phyloP scores from a whole-genome alignment of 2,329 filamentous ascomycete genomes.

The Plectosphaerella plurivora region DNA sequence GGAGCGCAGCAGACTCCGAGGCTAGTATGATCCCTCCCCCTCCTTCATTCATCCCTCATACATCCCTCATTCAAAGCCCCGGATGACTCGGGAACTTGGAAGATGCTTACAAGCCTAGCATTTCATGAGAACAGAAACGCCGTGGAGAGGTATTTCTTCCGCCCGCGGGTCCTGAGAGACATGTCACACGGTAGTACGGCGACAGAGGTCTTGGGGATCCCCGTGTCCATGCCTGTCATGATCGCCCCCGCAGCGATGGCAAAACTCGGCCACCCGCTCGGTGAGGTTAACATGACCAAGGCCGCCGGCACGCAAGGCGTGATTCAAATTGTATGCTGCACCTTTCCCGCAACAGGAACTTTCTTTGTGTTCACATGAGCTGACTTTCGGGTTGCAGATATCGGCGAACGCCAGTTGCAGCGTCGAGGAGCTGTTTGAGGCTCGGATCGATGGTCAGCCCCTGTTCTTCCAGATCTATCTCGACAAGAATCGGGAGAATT shows the following conservation, averaged over 20 bases:
- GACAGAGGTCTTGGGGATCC: slow-evolving; percentile 5
- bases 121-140: slow-evolving; percentile 5
- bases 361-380: neutral
- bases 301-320: slow-evolving; percentile 5
- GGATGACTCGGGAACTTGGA: too few relatives aligned
- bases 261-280: slow-evolving; percentile 12
- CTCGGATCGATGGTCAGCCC: neutral
- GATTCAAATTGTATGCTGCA: slow-evolving; percentile 3
- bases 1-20: slow-evolving; percentile 4
- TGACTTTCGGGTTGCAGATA: neutral
- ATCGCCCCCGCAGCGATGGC: slow-evolving; percentile 13
- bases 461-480: slow-evolving; percentile 3
- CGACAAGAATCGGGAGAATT: neutral
- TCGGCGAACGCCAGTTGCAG: slow-evolving; percentile 5
- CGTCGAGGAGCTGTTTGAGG: neutral
- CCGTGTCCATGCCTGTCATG: slow-evolving; percentile 8
- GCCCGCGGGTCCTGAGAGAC: slow-evolving; percentile 10
- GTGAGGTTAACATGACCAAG: slow-evolving; percentile 9
- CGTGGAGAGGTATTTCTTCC: slow-evolving; percentile 10
- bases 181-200: slow-evolving; percentile 3
- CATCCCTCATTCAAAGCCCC: too few relatives aligned
- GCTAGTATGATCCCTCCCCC: neutral
- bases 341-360: neutral
- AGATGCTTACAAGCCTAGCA: too few relatives aligned
- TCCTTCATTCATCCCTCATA: too few relatives aligned